Evolutionary conservation across 495 filamentous ascomycete species (phyloP).

Genomic region (Podospora pseudopauciseta): DNA sequence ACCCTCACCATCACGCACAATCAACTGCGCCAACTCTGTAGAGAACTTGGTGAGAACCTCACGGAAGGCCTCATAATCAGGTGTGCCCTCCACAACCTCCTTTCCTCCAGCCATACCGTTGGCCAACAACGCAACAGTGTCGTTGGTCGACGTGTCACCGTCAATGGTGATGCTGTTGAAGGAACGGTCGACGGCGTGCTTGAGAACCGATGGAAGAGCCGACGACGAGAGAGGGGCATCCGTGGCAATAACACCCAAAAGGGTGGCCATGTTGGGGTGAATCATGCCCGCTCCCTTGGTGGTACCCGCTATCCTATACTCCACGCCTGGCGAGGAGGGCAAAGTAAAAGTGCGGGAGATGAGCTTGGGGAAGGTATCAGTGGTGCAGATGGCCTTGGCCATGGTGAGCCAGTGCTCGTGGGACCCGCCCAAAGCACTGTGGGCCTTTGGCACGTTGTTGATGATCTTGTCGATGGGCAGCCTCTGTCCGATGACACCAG

Average conservation of each 20-base stretch:
- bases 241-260: slow-evolving; percentile 90
- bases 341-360: slow-evolving; percentile 79
- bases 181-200: slow-evolving; percentile 70
- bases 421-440: slow-evolving; percentile 61
- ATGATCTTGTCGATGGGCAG: slow-evolving; percentile 91
- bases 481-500: slow-evolving; percentile 94
- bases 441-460: slow-evolving; percentile 70
- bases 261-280: slow-evolving; percentile 97
- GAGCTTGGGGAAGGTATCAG: slow-evolving; percentile 98
- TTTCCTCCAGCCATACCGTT: slow-evolving; percentile 88
- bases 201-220: slow-evolving; percentile 66
- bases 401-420: slow-evolving; percentile 84
- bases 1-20: slow-evolving; percentile 94
- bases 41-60: slow-evolving; percentile 71
- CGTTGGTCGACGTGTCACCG: slow-evolving; percentile 95
- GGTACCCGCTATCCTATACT: slow-evolving; percentile 88
- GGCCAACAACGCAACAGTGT: slow-evolving; percentile 88
- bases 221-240: slow-evolving; percentile 76
- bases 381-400: slow-evolving; percentile 95
- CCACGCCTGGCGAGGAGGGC: slow-evolving; percentile 69
- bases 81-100: slow-evolving; percentile 54
- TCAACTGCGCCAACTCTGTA: slow-evolving; percentile 79
- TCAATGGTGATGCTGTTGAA: slow-evolving; percentile 99
- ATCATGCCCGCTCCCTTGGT: slow-evolving; percentile 99
- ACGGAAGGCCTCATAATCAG: slow-evolving; percentile 64